These are phyloP conservation scores for Kwoniella sp. DNA, from an alignment of 768 basidiomycete genomes.

Conservation along the genomic window DNA sequence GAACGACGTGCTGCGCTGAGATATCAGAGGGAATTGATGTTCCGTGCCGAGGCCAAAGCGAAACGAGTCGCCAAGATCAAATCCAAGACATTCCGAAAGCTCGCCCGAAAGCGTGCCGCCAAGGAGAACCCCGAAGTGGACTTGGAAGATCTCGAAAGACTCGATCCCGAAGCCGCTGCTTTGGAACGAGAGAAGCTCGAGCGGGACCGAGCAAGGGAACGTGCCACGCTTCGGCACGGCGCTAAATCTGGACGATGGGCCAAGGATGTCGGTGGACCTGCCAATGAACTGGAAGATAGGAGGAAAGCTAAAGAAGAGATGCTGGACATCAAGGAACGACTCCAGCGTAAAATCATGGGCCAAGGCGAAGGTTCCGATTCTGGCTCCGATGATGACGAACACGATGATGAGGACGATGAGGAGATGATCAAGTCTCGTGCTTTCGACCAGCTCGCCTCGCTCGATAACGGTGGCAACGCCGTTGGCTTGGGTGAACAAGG, in stretches of 20 bases:
- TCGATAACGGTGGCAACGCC: slow-evolving; percentile 58
- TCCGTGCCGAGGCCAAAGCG: slow-evolving; percentile 87
- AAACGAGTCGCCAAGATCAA: slow-evolving; percentile 92
- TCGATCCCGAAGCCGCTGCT: slow-evolving; percentile 62
- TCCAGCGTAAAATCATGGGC: slow-evolving; percentile 71
- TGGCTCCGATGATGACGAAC: slow-evolving; percentile 61
- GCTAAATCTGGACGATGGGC: slow-evolving; percentile 68
- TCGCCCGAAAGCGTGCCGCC: slow-evolving; percentile 76
- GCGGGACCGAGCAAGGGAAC: slow-evolving; percentile 76
- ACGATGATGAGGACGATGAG: slow-evolving; percentile 58
- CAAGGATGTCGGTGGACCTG: slow-evolving; percentile 45
- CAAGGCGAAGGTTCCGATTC: slow-evolving; percentile 35
- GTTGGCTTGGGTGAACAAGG: slow-evolving; percentile 50
- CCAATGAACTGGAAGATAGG: slow-evolving; percentile 65
- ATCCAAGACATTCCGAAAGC: slow-evolving; percentile 84
- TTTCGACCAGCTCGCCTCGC: slow-evolving; percentile 71
- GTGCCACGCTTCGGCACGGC: slow-evolving; percentile 86
- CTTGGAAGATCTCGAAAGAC: slow-evolving; percentile 59
- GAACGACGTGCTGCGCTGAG: slow-evolving; percentile 78
- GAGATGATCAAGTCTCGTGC: slow-evolving; percentile 66
- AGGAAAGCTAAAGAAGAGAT: slow-evolving; percentile 77
- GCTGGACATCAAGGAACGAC: slow-evolving; percentile 76
- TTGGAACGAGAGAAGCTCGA: slow-evolving; percentile 69
- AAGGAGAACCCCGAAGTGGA: slow-evolving; percentile 58
- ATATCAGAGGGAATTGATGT: slow-evolving; percentile 87